Evolutionary conservation across 2,329 filamentous ascomycete genomes (phyloP).

Genomic region (Lachnellula hyalina): DNA sequence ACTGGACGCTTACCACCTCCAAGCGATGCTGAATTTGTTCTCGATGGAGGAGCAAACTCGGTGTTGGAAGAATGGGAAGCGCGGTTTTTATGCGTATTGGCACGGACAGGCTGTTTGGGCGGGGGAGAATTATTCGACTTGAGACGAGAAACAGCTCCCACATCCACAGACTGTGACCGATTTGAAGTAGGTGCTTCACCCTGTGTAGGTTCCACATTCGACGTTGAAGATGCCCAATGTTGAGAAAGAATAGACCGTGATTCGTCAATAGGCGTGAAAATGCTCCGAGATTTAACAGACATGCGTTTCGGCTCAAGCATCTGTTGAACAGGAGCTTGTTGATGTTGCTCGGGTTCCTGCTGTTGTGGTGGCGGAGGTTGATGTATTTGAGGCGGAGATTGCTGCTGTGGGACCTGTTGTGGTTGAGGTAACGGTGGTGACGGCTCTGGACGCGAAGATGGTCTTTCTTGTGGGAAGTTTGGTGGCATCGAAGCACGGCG

Average conservation of each 20-base stretch:
- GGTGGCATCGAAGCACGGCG: slow-evolving; percentile 68
- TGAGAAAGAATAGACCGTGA: slow-evolving; percentile 82
- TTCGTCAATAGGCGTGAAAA: slow-evolving; percentile 96
- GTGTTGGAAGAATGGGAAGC: slow-evolving; percentile 57
- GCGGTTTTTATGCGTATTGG: slow-evolving; percentile 39
- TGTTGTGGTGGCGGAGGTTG: slow-evolving; percentile 32
- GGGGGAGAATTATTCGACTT: slow-evolving; percentile 49
- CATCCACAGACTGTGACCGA: slow-evolving; percentile 62
- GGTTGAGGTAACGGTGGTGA: slow-evolving; percentile 57
- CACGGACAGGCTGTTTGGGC: slow-evolving; percentile 43
- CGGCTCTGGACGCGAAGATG: slow-evolving; percentile 43
- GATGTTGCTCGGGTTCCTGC: slow-evolving; percentile 39
- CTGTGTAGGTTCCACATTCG: slow-evolving; percentile 30
- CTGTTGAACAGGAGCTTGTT: slow-evolving; percentile 47
- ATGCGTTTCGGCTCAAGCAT: slow-evolving; percentile 45
- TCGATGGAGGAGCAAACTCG: slow-evolving; percentile 67
- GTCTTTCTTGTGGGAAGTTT: slow-evolving; percentile 57
- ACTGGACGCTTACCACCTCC: slow-evolving; percentile 68
- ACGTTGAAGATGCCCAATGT: slow-evolving; percentile 65
- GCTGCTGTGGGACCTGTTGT: slow-evolving; percentile 43
- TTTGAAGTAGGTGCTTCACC: slow-evolving; percentile 32
- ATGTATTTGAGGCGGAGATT: slow-evolving; percentile 41
- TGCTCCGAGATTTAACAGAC: slow-evolving; percentile 59
- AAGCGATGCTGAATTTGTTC: slow-evolving; percentile 70
- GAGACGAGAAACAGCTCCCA: slow-evolving; percentile 48